A percentile compares a stretch with the other conserved stretches of the same genome.
These are phyloP conservation scores for Angomonas ambiguus DNA, from an alignment of 208 protist species.

Conservation along the genomic window DNA sequence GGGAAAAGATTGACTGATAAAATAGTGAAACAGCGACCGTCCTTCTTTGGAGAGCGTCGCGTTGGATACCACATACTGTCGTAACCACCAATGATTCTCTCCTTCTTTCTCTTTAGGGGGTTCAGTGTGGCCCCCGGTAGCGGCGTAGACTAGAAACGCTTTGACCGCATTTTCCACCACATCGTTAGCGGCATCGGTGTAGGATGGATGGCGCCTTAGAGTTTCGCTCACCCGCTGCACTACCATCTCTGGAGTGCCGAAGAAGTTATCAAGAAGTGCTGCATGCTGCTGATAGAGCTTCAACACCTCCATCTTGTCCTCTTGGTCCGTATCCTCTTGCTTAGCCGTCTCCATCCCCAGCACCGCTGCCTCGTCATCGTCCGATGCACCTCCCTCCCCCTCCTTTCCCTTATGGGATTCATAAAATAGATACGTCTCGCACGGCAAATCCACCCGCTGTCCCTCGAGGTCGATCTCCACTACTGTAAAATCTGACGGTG, in stretches of 20 bases:
- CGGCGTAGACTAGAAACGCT: not conserved
- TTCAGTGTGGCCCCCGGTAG: not conserved
- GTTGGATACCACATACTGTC: slow-evolving; percentile 9
- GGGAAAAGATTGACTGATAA: not conserved
- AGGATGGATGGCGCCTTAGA: not conserved
- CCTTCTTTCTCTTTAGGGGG: not conserved
- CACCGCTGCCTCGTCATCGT: not conserved
- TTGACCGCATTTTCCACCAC: not conserved
- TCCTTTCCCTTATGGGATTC: not conserved
- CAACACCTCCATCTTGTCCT: not conserved
- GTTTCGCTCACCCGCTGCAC: not conserved
- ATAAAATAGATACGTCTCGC: slow-evolving; percentile 20
- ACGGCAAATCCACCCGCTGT: slow-evolving; percentile 51
- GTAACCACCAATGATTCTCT: slow-evolving; percentile 1
- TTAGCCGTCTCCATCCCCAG: not conserved
- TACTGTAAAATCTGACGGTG: slow-evolving; percentile 71
- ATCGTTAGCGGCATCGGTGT: not conserved
- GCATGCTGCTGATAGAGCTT: not conserved
- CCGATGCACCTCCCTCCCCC: too few relatives aligned
- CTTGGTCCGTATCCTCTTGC: not conserved
- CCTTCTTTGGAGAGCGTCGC: slow-evolving; percentile 13
- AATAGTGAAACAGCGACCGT: slow-evolving; percentile 14
- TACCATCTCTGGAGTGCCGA: slow-evolving; percentile 8
- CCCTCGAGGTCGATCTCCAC: slow-evolving; percentile 64
- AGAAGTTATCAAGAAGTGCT: not conserved